A percentile compares a stretch with the other conserved stretches of the same genome.
These are phyloP conservation scores for Lentinula sp. DNA, from an alignment of 768 basidiomycete genomes.

Conservation along the genomic window DNA sequence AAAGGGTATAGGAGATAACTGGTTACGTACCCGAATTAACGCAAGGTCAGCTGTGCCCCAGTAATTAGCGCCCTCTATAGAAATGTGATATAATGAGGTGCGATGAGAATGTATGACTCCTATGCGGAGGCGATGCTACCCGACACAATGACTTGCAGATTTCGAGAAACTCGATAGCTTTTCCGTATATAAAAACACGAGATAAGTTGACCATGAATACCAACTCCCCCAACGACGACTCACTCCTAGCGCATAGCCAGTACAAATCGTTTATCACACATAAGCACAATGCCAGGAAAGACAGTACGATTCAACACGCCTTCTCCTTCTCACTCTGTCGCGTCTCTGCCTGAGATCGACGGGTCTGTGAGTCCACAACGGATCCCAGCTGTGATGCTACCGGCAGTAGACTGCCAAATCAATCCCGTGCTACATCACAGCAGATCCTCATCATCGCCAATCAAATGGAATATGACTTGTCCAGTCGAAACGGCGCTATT, in stretches of 20 bases:
- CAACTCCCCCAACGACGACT: neutral
- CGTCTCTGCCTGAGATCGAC: conserved; percentile 14
- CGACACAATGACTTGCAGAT: conserved; percentile 4
- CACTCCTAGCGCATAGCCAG: neutral
- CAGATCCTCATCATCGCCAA: neutral
- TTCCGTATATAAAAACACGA: neutral
- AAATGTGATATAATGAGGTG: neutral
- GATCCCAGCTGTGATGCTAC: neutral
- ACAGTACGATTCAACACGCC: conserved; percentile 11
- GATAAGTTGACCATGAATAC: neutral
- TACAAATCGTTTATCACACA: neutral
- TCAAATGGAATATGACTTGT: conserved; percentile 12
- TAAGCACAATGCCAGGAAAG: conserved; percentile 8
- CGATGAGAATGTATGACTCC: conserved; percentile 1
- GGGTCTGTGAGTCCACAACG: conserved; percentile 14
- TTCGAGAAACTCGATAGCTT: neutral
- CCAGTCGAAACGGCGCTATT: conserved; percentile 6
- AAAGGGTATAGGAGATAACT: neutral
- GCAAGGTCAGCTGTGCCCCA: neutral
- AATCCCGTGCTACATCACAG: conserved; percentile 3
- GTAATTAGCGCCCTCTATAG: neutral
- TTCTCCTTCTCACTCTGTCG: conserved; percentile 11
- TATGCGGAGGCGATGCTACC: conserved; percentile 4
- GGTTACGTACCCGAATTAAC: neutral
- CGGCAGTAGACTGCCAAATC: conserved; percentile 5